phyloP scores from a whole-genome alignment of 495 filamentous ascomycete genomes.

The Penicillium flavigenum region DNA sequence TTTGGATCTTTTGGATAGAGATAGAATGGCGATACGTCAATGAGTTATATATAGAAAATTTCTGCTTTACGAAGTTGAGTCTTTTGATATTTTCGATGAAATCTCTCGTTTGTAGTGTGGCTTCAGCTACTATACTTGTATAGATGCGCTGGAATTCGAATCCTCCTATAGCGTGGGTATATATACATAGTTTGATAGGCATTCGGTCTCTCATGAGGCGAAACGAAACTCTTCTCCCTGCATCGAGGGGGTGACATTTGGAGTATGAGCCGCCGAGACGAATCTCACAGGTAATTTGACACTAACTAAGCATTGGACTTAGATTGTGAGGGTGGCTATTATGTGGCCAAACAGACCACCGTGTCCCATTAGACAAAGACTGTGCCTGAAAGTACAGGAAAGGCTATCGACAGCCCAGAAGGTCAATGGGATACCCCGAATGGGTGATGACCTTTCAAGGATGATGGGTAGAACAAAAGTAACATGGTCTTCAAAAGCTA shows the following conservation, averaged over 20 bases:
- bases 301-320: not conserved
- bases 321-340: not conserved
- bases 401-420: not conserved
- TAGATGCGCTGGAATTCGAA: conserved; percentile 5
- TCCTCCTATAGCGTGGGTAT: not conserved
- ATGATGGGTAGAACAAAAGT: not conserved
- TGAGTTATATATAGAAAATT: not conserved
- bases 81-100: not conserved
- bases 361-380: not conserved
- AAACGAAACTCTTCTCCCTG: not conserved
- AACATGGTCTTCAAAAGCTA: conserved; percentile 4
- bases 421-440: not conserved
- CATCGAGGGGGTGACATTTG: not conserved
- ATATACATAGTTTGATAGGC: not conserved
- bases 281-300: not conserved
- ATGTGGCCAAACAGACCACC: not conserved
- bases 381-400: too few relatives aligned
- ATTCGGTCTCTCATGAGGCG: not conserved
- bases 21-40: too few relatives aligned
- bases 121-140: not conserved
- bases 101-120: not conserved
- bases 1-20: too few relatives aligned
- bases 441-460: not conserved
- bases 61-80: not conserved
- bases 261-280: not conserved